These are phyloP conservation scores for Trichoderma sp. DNA, from an alignment of 2,329 filamentous ascomycete genomes.

Conservation along the genomic window DNA sequence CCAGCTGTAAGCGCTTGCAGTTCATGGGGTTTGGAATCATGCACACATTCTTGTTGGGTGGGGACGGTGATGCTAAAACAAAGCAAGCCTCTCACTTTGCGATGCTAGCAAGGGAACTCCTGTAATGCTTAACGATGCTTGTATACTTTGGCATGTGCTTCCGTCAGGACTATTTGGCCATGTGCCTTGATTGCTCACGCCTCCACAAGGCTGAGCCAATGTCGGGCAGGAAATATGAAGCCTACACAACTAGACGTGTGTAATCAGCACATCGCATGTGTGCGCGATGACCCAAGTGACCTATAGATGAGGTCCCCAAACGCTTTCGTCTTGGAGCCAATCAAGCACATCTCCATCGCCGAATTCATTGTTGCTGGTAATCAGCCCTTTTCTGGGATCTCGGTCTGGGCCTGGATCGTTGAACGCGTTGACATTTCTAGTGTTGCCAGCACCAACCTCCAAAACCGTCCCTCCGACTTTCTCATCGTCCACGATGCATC, in stretches of 20 bases:
- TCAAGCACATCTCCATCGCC: slow-evolving; percentile 15
- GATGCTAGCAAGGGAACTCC: not conserved
- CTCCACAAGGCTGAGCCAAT: slow-evolving; percentile 14
- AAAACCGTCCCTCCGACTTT: slow-evolving; percentile 42
- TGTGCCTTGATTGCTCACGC: not conserved
- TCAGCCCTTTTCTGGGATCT: slow-evolving; percentile 6
- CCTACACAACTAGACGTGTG: not conserved
- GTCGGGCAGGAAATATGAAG: not conserved
- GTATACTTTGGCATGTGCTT: not conserved
- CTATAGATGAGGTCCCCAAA: slow-evolving; percentile 18
- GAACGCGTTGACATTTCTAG: slow-evolving; percentile 12
- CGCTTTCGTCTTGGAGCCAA: slow-evolving; percentile 16
- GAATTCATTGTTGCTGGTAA: slow-evolving; percentile 1
- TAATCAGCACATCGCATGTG: slow-evolving; percentile 8
- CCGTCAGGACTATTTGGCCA: not conserved
- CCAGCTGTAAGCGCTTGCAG: slow-evolving; percentile 24
- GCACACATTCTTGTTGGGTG: slow-evolving; percentile 11
- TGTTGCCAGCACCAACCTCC: slow-evolving; percentile 34
- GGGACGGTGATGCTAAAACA: not conserved
- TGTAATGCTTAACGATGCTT: not conserved
- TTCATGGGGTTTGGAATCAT: slow-evolving; percentile 24
- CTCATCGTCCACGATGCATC: slow-evolving; percentile 35
- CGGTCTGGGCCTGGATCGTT: slow-evolving; percentile 23
- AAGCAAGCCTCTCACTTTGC: not conserved
- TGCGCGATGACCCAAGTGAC: not conserved